Evolutionary conservation across 2,329 filamentous ascomycete species (phyloP), one percentile per base, ranked within the genome.

Genomic region (Immersiporthe knoxdaviesiana): DNA sequence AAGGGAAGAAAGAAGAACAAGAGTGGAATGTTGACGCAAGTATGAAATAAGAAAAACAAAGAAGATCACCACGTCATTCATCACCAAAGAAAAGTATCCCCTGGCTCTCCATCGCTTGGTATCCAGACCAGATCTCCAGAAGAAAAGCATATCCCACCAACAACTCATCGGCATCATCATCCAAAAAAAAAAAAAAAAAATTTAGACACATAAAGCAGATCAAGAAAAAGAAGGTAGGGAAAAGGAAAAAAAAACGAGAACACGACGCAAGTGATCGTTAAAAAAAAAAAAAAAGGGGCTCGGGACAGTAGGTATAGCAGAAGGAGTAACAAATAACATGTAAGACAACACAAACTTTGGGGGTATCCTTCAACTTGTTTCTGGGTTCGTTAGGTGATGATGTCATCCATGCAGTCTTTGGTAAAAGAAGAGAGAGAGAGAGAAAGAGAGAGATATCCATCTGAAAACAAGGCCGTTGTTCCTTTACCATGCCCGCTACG

Each of bases 321-420:
- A 44, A 8, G 58, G 50, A 47, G n/a, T 21, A 47, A 47, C 35
- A 67, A 41, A 14, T 35, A 70, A 7, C n/a, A 52, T 30, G 18
- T 52, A 50, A 32, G 21, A 16, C 50, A 60, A 62, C 24, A 68
- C 35, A 35, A 63, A 63, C 63, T 59, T 60, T 59, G 52, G 68
- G 70, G 70, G 70, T 71, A 71, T 71, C 70, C 70, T 70, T 70
- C 70, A 70, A 67, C 68, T 68, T 70, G 63, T 67, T 71, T 68
- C 65, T 70, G 54, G 44, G 62, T 66, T 67, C 65, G 62, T 63
- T 65, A 56, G 63, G 64, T 66, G 66, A 68, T 68, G 66, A 58
- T 68, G 66, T 64, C 66, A 68, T 68, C 66, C 66, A 70, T 70
- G 70, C 70, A 70, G 62, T 71, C 65, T 70, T 68, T 59, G 58